Evolutionary conservation across 2,329 filamentous ascomycete genomes (phyloP), one percentile per base, ranked within the genome.

Genomic region (Xylariomycetidae sp.): DNA sequence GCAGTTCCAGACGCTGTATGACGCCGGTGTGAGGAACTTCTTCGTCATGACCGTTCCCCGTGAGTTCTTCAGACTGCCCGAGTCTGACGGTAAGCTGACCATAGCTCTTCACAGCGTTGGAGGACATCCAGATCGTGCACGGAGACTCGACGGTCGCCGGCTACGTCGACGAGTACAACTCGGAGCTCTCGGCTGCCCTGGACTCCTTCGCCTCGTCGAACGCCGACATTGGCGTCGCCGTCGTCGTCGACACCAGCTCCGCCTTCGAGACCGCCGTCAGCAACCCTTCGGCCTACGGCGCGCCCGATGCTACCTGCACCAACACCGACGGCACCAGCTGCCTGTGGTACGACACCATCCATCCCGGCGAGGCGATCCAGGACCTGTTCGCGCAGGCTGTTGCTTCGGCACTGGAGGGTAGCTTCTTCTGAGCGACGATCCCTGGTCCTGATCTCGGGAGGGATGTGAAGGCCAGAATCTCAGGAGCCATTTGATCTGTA

Each of bases 281-380:
- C 13, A 20, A 19, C 23, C 31, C 31, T 5, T 25, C 31, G 14
- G 22, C 31, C 12, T 32, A 32, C 22, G 31, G 31, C 23, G 31
- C 31, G 22, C 22, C 22, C 15, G 31, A 32, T 20, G 22, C 31
- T 14, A 25, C 31, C 14, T 32, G 31, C 23, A 19, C 22, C 20
- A 19, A 19, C 22, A 26, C 12, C 22, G 16, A 16, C 31, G 31
- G 31, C 23, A 24, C 6, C 18, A 22, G 29, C 19, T 32, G 31
- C 22, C 31, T 32, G 10, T 32, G 31, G 31, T 32, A 32, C 31
- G 31, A 32, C 31, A 25, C 22, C 12, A 25, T 32, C 31, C 31
- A 32, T 19, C 31, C 31, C 10, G 15, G 13, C 31, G 7, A 22
- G 9, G n/a, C 20, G 7, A 32, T 32, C 31, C 22, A 32, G 13